A percentile compares a stretch with the other conserved stretches of the same genome.
These are phyloP conservation scores for Apiotrichum montevideense DNA, from an alignment of 1,284 basidiomycete genomes.

Conservation along the genomic window DNA sequence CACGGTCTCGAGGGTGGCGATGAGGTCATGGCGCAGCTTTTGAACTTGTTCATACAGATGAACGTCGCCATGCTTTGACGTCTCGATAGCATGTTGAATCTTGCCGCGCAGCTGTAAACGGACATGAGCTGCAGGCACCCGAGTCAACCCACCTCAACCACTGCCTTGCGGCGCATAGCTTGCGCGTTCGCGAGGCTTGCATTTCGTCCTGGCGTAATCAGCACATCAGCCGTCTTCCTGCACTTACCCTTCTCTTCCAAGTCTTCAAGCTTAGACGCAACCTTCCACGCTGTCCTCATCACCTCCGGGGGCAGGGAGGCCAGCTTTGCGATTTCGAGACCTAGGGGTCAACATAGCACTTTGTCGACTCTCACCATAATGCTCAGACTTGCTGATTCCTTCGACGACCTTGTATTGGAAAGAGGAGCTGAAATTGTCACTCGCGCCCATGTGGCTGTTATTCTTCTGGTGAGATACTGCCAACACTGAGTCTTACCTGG, in stretches of 20 bases:
- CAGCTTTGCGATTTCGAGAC: slow-evolving; percentile 73
- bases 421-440: slow-evolving; percentile 58
- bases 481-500: slow-evolving; percentile 52
- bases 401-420: slow-evolving; percentile 65
- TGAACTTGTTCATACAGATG: slow-evolving; percentile 1
- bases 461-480: slow-evolving; percentile 1
- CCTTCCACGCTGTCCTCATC: slow-evolving; percentile 56
- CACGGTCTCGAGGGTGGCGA: slow-evolving; percentile 1
- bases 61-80: neutral
- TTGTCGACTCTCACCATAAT: slow-evolving; percentile 39
- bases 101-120: slow-evolving; percentile 10
- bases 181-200: slow-evolving; percentile 8
- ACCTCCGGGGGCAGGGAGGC: slow-evolving; percentile 71
- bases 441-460: slow-evolving; percentile 46
- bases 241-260: slow-evolving; percentile 53
- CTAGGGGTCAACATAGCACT: slow-evolving; percentile 43
- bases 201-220: slow-evolving; percentile 9
- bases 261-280: slow-evolving; percentile 58
- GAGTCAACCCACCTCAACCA: slow-evolving; percentile 11
- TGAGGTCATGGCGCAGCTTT: slow-evolving; percentile 4
- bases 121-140: neutral
- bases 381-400: slow-evolving; percentile 32
- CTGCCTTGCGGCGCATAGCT: slow-evolving; percentile 13
- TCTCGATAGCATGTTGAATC: slow-evolving; percentile 9
- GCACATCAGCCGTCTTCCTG: too few relatives aligned